Evolutionary conservation across 257 asterid genomes (phyloP), one percentile per base, ranked within the genome.

Genomic region (Capsicum rhomboideum): DNA sequence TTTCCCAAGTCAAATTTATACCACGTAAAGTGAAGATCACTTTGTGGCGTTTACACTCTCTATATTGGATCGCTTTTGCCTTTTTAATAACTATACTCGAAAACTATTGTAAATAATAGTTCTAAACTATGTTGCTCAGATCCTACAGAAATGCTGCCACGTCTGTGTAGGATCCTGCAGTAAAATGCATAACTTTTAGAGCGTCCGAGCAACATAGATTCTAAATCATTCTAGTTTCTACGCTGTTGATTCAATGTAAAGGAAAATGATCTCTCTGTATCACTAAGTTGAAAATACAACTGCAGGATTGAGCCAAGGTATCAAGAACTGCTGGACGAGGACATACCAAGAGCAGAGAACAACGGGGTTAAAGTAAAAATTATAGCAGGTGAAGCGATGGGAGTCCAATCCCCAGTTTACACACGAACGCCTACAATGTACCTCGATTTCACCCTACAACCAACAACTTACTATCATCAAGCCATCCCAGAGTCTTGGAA

Each of bases 311-410:
- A 93, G 44, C 98, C 99, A 3, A 84, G 88, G 83, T 96, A 96
- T 80, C 99, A 96, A 89, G 99, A 96, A 86, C 81, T 96, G 85
- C 92, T 82, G 31, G 85, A 83, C 42, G 91, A 84, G 0, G 93
- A 92, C 84, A 92, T 96, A 61, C 97, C 97, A 3, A 83, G 82
- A 34, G 98, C 91, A 29, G 97, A 90, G 80, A 86, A 90, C 77
- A 87, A 91, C 6, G 98, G 99, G 11, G 99, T 96, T 16, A 83
- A 88, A 64, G 98, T 96, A 2, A 91, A 85, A 83, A 91, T 96
- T 10, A 92, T 96, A 37, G 98, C 99, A 34, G 99, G 99, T 82
- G 98, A 93, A 79, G 84, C 99, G 28, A 93, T 96, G 98, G 98
- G 98, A 2, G 94, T 90, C 28, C 93, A 90, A 77, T 96, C 99